These are phyloP conservation scores for Rubia occidens DNA, from an alignment of 305 asterid genomes.

Conservation along the genomic window DNA sequence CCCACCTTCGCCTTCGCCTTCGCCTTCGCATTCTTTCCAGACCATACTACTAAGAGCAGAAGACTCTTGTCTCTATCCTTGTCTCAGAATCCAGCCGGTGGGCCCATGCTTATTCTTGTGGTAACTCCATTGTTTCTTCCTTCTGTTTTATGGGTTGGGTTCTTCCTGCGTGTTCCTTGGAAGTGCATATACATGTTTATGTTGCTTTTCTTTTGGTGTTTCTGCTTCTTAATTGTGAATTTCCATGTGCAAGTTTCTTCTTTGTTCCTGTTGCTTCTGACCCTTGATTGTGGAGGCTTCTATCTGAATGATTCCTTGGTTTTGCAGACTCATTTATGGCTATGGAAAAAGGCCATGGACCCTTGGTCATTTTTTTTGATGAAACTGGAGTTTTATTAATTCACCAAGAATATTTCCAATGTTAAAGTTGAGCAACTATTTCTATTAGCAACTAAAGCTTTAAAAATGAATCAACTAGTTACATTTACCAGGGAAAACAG, in stretches of 20 bases:
- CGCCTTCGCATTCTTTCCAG: background rate
- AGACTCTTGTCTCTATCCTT: background rate
- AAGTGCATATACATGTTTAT: constrained; percentile 1
- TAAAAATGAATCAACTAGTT: too few species aligned
- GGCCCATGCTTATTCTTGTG: background rate
- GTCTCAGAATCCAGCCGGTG: background rate
- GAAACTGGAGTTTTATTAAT: background rate
- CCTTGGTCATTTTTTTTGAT: background rate
- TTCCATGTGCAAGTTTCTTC: constrained; percentile 3
- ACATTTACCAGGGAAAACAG: background rate
- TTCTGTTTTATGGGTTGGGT: constrained; percentile 4
- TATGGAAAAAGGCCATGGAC: background rate
- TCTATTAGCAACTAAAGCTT: background rate
- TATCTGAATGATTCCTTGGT: background rate
- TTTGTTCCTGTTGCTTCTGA: background rate
- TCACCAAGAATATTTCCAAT: background rate
- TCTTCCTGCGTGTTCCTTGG: background rate
- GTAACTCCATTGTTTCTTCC: constrained; percentile 2
- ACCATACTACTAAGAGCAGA: background rate
- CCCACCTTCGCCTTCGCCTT: background rate
- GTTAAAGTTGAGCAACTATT: background rate
- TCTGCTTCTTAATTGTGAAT: background rate
- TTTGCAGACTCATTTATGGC: background rate
- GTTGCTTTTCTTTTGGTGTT: constrained; percentile 7
- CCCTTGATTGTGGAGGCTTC: background rate